phyloP scores from a whole-genome alignment of 495 filamentous ascomycete species.

The Clavariopsis aquatica region DNA sequence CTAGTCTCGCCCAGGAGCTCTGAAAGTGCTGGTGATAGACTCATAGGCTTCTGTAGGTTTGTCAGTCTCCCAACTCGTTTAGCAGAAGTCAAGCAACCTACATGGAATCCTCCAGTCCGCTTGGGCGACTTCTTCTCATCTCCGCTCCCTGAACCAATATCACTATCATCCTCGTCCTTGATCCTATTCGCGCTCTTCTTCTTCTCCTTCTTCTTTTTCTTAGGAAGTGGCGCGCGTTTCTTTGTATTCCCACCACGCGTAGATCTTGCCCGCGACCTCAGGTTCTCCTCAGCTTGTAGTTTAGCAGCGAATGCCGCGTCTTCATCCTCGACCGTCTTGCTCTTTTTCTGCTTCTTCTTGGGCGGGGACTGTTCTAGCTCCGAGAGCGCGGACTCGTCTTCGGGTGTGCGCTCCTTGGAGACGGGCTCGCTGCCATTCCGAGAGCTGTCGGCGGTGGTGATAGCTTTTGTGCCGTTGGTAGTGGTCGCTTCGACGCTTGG shows the following conservation, averaged over 20 bases:
- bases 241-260: constrained; percentile 67
- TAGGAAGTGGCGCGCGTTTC: constrained; percentile 51
- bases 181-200: constrained; percentile 76
- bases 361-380: constrained; percentile 51
- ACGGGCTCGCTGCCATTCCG: constrained; percentile 19
- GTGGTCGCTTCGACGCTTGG: constrained; percentile 44
- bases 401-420: constrained; percentile 42
- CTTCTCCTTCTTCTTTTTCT: constrained; percentile 64
- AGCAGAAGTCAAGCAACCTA: constrained; percentile 46
- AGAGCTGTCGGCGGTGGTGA: constrained; percentile 20
- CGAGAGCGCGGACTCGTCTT: constrained; percentile 49
- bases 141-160: constrained; percentile 64
- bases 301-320: constrained; percentile 83
- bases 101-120: constrained; percentile 67
- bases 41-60: constrained; percentile 62
- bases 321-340: constrained; percentile 57
- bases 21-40: constrained; percentile 65
- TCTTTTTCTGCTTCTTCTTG: constrained; percentile 60
- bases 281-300: constrained; percentile 90
- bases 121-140: constrained; percentile 66
- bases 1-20: constrained; percentile 57
- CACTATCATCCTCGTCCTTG: constrained; percentile 76
- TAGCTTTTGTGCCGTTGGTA: constrained; percentile 49
- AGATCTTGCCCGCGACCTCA: constrained; percentile 59
- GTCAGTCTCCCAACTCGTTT: constrained; percentile 2